phyloP scores from a whole-genome alignment of 805 yeast species.

The Kazachstania taianensis region DNA sequence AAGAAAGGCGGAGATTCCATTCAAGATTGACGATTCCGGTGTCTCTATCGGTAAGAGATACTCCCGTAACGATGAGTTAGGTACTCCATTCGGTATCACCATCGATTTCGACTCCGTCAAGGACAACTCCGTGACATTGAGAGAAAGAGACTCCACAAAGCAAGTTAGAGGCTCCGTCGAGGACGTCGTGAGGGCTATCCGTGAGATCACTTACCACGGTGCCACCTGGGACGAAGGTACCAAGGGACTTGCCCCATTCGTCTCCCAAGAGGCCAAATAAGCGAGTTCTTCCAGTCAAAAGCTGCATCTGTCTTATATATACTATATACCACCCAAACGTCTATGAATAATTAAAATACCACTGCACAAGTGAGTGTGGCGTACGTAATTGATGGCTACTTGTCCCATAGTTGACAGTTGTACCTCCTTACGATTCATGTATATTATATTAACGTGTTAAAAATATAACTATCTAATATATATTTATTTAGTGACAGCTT shows the following conservation, averaged over 20 bases:
- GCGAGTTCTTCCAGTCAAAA: no score
- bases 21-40: slow-evolving; percentile 93
- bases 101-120: slow-evolving; percentile 87
- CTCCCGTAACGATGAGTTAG: slow-evolving; percentile 96
- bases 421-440: no score
- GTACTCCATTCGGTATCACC: slow-evolving; percentile 97
- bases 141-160: slow-evolving; percentile 94
- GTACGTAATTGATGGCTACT: no score
- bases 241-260: slow-evolving; percentile 58
- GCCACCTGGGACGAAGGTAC: slow-evolving; percentile 83
- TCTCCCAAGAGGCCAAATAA: slow-evolving; percentile 36
- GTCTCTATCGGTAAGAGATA: slow-evolving; percentile 97
- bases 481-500: no score
- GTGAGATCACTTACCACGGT: slow-evolving; percentile 64
- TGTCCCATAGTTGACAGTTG: no score
- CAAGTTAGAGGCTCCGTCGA: slow-evolving; percentile 89
- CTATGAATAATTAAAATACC: no score
- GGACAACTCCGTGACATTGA: slow-evolving; percentile 82
- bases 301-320: no score
- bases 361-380: no score
- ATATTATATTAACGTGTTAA: no score
- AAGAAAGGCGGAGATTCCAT: slow-evolving; percentile 76
- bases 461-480: no score
- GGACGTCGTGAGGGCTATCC: slow-evolving; percentile 64
- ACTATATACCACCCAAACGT: no score